Evolutionary conservation across 2,329 filamentous ascomycete genomes (phyloP), one percentile per base, ranked within the genome.

Genomic region (Pyricularia pennisetigena): DNA sequence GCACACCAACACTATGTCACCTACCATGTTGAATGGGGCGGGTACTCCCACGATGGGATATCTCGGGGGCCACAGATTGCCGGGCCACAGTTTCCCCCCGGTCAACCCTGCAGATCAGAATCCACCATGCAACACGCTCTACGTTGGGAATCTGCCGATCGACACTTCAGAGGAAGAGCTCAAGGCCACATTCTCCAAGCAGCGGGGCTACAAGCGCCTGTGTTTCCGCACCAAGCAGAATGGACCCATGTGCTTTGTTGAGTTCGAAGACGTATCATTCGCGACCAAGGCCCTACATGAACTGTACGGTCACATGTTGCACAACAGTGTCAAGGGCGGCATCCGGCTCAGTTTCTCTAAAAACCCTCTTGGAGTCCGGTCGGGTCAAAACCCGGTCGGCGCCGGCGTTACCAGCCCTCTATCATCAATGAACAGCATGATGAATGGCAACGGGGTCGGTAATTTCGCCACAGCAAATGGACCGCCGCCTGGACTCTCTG

Each of bases 191-290:
- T 99, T 99, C 76, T 93, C 90, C 29, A 94, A 94, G 79, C 92
- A 96, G 77, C 89, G 94, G 65, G 95, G 95, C 3, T 99, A 97
- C 82, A 98, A 97, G 80, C 87, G 95, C 30, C 87, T 99, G 8
- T 97, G 93, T 76, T 97, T 97, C 83, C 87, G 94, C 41, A 96
- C 93, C 68, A 98, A 98, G 81, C 88, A 92, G 72, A 97, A 97
- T 73, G 94, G 94, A 0, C 94, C 94, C 1, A 98, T 98, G 94
- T 98, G 95, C 76, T 98, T 98, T 78, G 95, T 99, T 54, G 95
- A 99, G 78, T 99, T 98, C 73, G 94, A 98, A 74, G 94, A 97
- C 74, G 85, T 97, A 12, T 91, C 92, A 1, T 94, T 93, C 74
- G 94, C 95, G 0, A 97, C 94, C 61, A 97, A 95, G 78, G 90